Evolutionary conservation across 1,284 basidiomycete species (phyloP).

Genomic region (Puccinia triticina): DNA sequence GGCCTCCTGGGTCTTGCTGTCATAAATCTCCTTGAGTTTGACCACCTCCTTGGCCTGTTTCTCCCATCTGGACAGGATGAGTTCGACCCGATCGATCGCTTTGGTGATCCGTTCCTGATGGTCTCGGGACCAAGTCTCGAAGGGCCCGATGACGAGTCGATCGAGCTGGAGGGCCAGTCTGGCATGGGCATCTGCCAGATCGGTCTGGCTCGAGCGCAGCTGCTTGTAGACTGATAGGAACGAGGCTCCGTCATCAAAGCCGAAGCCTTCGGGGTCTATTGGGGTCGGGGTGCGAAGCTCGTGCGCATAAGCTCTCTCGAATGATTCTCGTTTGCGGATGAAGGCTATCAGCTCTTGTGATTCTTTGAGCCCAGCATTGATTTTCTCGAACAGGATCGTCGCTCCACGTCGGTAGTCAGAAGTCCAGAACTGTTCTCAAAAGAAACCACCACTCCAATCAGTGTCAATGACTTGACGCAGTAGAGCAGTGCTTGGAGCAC

Average conservation of each 20-base stretch:
- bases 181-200: conserved; percentile 35
- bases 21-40: conserved; percentile 33
- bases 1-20: conserved; percentile 31
- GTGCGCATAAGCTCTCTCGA: conserved; percentile 43
- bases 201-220: conserved; percentile 38
- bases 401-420: conserved; percentile 45
- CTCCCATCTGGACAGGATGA: conserved; percentile 42
- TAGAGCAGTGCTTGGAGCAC: neutral
- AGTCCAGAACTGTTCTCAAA: conserved; percentile 44
- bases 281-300: conserved; percentile 14
- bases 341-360: conserved; percentile 44
- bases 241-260: conserved; percentile 45
- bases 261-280: conserved; percentile 42
- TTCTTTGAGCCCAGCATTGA: conserved; percentile 37
- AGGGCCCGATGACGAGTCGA: conserved; percentile 40
- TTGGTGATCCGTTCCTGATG: conserved; percentile 28
- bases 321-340: conserved; percentile 25
- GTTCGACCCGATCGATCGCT: conserved; percentile 29
- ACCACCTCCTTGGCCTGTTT: conserved; percentile 35
- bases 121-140: conserved; percentile 44
- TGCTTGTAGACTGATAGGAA: conserved; percentile 48
- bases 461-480: neutral
- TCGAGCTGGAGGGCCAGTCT: conserved; percentile 46
- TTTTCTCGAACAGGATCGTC: conserved; percentile 33
- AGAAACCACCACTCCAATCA: neutral